Evolutionary conservation across 1,284 basidiomycete species (phyloP).

Genomic region (Tylopilus sp.): DNA sequence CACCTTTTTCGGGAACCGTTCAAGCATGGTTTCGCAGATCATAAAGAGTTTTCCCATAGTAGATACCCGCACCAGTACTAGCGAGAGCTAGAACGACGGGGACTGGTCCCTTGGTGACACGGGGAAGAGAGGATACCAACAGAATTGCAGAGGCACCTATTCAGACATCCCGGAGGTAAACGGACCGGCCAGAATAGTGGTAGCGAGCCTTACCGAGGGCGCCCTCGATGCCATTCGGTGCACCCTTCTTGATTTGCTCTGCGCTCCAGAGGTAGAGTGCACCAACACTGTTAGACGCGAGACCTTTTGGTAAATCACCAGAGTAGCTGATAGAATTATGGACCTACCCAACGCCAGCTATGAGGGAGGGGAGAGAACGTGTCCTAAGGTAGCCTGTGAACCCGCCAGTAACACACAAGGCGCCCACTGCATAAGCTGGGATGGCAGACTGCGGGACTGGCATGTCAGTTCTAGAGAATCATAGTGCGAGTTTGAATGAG

Average conservation of each 20-base stretch:
- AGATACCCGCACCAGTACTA: slow-evolving; percentile 57
- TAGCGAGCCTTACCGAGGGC: slow-evolving; percentile 58
- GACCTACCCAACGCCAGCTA: slow-evolving; percentile 72
- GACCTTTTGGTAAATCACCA: not conserved
- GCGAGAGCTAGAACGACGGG: slow-evolving; percentile 65
- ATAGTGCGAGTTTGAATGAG: slow-evolving; percentile 11
- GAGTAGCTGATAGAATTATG: not conserved
- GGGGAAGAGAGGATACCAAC: slow-evolving; percentile 74
- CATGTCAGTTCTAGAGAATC: slow-evolving; percentile 26
- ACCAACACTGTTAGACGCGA: slow-evolving; percentile 54
- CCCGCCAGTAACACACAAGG: slow-evolving; percentile 74
- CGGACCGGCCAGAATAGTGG: not conserved
- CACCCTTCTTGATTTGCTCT: slow-evolving; percentile 68
- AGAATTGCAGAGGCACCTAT: slow-evolving; percentile 75
- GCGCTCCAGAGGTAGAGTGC: slow-evolving; percentile 73
- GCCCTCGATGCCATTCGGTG: slow-evolving; percentile 67
- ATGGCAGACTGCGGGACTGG: slow-evolving; percentile 62
- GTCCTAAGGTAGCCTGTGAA: slow-evolving; percentile 66
- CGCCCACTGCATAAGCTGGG: slow-evolving; percentile 77
- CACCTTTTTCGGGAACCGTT: not conserved
- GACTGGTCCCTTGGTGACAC: slow-evolving; percentile 72
- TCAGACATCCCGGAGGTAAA: not conserved
- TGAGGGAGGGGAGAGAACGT: slow-evolving; percentile 73
- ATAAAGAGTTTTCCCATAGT: slow-evolving; percentile 69
- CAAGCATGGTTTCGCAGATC: slow-evolving; percentile 36